Conservation (phyloP, 495 filamentous ascomycete species). For the Parathielavia hyrcaniae region DNA sequence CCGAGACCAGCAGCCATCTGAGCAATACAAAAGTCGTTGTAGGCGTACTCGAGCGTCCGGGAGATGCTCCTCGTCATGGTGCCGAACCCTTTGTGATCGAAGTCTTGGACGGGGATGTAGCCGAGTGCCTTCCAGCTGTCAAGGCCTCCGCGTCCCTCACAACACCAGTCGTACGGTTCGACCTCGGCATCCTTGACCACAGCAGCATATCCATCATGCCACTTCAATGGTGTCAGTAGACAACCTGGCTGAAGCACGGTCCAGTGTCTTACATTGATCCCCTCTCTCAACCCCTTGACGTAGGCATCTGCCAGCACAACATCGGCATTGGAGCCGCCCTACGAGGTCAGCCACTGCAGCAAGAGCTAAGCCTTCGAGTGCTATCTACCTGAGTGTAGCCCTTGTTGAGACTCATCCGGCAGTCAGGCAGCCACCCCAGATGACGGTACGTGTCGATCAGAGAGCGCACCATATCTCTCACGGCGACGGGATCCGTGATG, state of each 20-base stretch:
- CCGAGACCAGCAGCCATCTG: constrained; percentile 54
- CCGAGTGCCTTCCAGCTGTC: constrained; percentile 61
- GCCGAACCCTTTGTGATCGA: constrained; percentile 60
- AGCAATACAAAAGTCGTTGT: constrained; percentile 70
- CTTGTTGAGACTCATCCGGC: constrained; percentile 57
- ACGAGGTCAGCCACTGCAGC: not conserved
- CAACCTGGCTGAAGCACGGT: not conserved
- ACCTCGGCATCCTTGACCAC: constrained; percentile 70
- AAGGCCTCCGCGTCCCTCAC: constrained; percentile 63
- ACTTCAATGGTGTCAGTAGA: constrained; percentile 30
- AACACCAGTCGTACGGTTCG: constrained; percentile 65
- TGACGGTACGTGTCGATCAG: constrained; percentile 68
- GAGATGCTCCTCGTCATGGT: constrained; percentile 66
- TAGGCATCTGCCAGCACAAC: constrained; percentile 64
- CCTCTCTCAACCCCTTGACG: constrained; percentile 56
- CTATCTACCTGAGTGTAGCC: constrained; percentile 56
- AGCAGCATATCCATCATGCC: constrained; percentile 65
- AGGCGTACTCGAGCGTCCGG: constrained; percentile 68
- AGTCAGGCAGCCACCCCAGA: constrained; percentile 64
- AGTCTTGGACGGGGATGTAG: constrained; percentile 65
- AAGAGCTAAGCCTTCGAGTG: not conserved
- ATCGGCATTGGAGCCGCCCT: constrained; percentile 76
- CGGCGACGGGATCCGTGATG: constrained; percentile 57
- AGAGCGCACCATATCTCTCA: constrained; percentile 61
- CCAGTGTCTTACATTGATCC: constrained; percentile 48